Conservation (phyloP, 371 early-diverging fungal species). For the Polyrhizophydium stewartii region DNA sequence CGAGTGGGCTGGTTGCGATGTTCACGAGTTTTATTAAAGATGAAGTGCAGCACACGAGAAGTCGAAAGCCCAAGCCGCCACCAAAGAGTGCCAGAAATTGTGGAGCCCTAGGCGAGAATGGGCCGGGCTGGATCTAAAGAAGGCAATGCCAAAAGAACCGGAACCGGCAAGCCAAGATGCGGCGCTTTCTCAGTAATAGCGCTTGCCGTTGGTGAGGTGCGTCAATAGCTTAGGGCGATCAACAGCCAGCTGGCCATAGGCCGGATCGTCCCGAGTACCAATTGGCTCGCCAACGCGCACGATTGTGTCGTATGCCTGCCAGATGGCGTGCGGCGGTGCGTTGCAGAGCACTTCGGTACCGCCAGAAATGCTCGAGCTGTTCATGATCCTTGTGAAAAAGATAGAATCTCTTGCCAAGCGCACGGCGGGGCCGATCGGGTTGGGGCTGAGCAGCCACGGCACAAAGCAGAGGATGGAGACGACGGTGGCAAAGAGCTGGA, state of each 20-base stretch:
- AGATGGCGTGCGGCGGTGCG: slow-evolving; percentile 3
- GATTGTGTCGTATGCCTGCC: slow-evolving; percentile 19
- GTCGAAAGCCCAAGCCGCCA: no score
- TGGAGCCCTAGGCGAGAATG: no score
- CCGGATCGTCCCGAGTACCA: not conserved
- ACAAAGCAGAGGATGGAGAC: not conserved
- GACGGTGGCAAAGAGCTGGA: slow-evolving; percentile 9
- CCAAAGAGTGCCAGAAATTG: no score
- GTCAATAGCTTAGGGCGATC: not conserved
- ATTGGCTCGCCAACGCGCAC: slow-evolving; percentile 21
- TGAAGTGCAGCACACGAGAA: no score
- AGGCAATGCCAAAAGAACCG: no score
- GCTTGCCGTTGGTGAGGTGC: not conserved
- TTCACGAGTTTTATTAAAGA: no score
- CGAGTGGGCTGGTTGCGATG: no score
- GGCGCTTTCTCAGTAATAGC: not conserved
- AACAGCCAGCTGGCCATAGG: not conserved
- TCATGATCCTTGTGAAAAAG: slow-evolving; percentile 7
- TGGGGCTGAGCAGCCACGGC: not conserved
- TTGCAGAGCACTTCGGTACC: not conserved
- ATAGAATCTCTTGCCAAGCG: slow-evolving; percentile 5
- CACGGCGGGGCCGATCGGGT: slow-evolving; percentile 1
- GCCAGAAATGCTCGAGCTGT: not conserved
- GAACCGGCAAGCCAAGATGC: no score
- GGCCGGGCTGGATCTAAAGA: no score